Evolutionary conservation across 345 rosid genomes (phyloP), one percentile per base, ranked within the genome.

Genomic region (Passiflora organensis): DNA sequence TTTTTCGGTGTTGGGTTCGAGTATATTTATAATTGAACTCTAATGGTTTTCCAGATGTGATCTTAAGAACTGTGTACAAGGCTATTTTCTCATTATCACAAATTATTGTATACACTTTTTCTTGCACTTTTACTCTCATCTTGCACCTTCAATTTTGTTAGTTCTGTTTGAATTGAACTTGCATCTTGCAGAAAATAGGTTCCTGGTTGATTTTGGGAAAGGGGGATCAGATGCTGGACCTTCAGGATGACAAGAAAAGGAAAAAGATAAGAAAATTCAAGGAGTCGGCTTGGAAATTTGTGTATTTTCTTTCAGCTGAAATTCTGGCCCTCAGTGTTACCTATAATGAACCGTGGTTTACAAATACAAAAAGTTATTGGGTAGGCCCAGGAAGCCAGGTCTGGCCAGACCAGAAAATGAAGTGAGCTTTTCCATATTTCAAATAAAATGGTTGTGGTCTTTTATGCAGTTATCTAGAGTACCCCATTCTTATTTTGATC

Each of bases 201-300:
- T 78, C 64, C 47, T 53, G 73, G 39, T 50, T 82, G 74, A 74
- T 88, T 37, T 78, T 82, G 58, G 90, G 91, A 22, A 76, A 73
- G 58, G 67, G 58, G 21, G 63, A 73, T 53, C 72, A 34, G 19
- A 36, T 51, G 22, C 32, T 51, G 60, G 80, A 81, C 56, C 48
- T 71, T 47, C 72, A 64, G 38, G 60, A 53, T 17, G 59, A 28
- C 18, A 77, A 74, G 60, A 74, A 58, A 59, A 69, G 69, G 75
- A 78, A 84, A 69, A 86, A 78, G 60, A 71, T 85, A 60, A 63
- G 66, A 20, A 88, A 88, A 65, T 91, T 91, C 66, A 84, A 88
- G 66, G 98, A 91, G 65, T 84, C 98, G 0, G 95, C 93, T 1
- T 91, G 96, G 98, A 91, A 91, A 76, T 88, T 82, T 68, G 59